Evolutionary conservation across 305 asterid species (phyloP).

Genomic region (Plantago rigida): DNA sequence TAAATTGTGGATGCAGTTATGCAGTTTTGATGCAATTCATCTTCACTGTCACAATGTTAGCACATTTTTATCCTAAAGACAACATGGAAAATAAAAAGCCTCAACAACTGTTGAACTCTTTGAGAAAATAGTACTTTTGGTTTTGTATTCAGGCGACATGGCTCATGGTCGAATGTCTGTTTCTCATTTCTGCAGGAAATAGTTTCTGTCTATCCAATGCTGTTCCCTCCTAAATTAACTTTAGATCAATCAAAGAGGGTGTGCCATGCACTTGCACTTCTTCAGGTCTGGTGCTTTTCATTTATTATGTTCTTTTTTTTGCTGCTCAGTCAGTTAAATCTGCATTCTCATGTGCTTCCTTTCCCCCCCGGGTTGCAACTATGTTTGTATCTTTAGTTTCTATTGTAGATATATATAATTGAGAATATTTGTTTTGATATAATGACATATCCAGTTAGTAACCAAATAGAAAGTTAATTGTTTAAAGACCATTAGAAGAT

Average conservation of each 20-base stretch:
- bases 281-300: constrained; percentile 42
- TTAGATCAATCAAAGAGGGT: constrained; percentile 37
- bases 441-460: too few relatives aligned
- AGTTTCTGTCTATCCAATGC: constrained; percentile 42
- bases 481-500: neutral
- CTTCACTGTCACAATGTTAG: neutral
- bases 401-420: neutral
- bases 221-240: constrained; percentile 49
- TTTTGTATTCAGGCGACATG: constrained; percentile 1
- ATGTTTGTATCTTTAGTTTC: constrained; percentile 1
- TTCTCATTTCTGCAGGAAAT: constrained; percentile 41
- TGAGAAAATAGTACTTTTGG: neutral
- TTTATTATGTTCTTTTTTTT: neutral
- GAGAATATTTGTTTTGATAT: too few relatives aligned
- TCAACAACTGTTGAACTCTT: neutral
- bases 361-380: neutral
- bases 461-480: too few relatives aligned
- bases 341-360: neutral
- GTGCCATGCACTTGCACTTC: constrained; percentile 54
- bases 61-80: too few relatives aligned
- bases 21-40: neutral
- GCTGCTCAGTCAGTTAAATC: neutral
- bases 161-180: constrained; percentile 1
- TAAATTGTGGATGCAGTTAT: neutral
- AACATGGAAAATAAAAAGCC: neutral